Evolutionary conservation across 202 grass and related monocot species (phyloP).

Genomic region (Elaeis oleifera): DNA sequence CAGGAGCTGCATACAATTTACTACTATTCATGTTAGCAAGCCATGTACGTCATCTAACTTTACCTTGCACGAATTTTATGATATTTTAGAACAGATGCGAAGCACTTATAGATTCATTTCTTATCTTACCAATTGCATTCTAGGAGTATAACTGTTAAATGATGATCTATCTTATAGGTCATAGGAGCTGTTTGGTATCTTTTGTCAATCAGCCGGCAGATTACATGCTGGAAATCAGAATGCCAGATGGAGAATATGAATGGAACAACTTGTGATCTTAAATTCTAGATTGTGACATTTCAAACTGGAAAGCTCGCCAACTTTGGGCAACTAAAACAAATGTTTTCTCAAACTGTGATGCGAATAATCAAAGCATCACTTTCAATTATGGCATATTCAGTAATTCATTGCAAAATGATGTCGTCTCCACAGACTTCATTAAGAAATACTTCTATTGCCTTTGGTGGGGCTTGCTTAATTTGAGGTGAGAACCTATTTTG

Average conservation of each 20-base stretch:
- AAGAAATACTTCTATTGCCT: constrained; percentile 91
- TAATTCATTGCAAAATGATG: constrained; percentile 21
- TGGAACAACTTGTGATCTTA: constrained; percentile 17
- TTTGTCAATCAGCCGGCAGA: constrained; percentile 71
- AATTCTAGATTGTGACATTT: constrained; percentile 50
- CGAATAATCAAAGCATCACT: not conserved
- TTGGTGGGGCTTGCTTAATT: constrained; percentile 91
- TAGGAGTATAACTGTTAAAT: too few relatives aligned
- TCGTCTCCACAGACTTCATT: constrained; percentile 48
- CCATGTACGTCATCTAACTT: constrained; percentile 46
- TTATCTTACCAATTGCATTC: too few relatives aligned
- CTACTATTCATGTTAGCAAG: constrained; percentile 89
- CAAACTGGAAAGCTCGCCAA: not conserved
- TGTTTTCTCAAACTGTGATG: constrained; percentile 36
- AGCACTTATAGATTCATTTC: too few relatives aligned
- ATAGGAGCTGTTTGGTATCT: constrained; percentile 79
- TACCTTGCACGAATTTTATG: not conserved
- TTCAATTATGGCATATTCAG: constrained; percentile 54
- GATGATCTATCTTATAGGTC: constrained; percentile 31
- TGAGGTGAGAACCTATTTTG: constrained; percentile 42
- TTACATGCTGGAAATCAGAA: constrained; percentile 74
- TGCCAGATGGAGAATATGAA: constrained; percentile 25
- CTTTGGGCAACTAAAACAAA: constrained; percentile 20
- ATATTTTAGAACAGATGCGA: too few relatives aligned
- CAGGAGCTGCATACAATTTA: constrained; percentile 93